These are phyloP conservation scores for Fusarium humuli DNA, from an alignment of 2,329 filamentous ascomycete genomes.

Conservation along the genomic window DNA sequence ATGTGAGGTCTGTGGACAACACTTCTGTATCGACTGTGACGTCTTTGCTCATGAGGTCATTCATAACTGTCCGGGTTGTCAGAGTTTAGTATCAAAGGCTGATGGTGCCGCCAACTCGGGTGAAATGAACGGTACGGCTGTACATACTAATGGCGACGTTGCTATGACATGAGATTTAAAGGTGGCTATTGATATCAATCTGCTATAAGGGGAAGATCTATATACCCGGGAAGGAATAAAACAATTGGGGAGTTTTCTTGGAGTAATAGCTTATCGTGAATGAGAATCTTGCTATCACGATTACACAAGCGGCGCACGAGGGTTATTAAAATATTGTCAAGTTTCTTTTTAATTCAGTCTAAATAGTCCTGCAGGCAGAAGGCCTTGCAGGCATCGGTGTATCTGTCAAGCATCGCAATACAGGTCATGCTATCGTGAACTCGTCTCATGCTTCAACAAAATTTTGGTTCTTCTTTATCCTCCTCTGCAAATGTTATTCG, in stretches of 20 bases:
- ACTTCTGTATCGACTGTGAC: conserved; percentile 99
- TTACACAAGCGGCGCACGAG: conserved; percentile 16
- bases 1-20: conserved; percentile 85
- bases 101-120: conserved; percentile 31
- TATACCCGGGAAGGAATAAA: conserved; percentile 35
- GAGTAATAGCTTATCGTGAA: conserved; percentile 19
- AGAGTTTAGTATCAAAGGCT: conserved; percentile 56
- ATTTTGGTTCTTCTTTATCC: conserved; percentile 16
- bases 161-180: conserved; percentile 48
- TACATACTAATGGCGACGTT: conserved; percentile 57
- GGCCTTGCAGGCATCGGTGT: conserved; percentile 11
- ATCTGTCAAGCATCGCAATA: conserved; percentile 21
- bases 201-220: neutral
- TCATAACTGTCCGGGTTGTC: conserved; percentile 96
- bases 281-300: conserved; percentile 18
- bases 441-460: conserved; percentile 14
- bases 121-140: conserved; percentile 48
- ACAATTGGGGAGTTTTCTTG: conserved; percentile 19
- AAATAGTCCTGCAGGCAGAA: conserved; percentile 2
- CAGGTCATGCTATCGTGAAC: conserved; percentile 20
- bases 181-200: neutral
- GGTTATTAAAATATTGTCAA: conserved; percentile 13
- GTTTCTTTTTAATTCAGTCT: conserved; percentile 17
- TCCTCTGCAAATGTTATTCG: conserved; percentile 9
- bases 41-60: conserved; percentile 93